phyloP scores from a whole-genome alignment of 2,329 filamentous ascomycete genomes.

The Fusarium foetens region DNA sequence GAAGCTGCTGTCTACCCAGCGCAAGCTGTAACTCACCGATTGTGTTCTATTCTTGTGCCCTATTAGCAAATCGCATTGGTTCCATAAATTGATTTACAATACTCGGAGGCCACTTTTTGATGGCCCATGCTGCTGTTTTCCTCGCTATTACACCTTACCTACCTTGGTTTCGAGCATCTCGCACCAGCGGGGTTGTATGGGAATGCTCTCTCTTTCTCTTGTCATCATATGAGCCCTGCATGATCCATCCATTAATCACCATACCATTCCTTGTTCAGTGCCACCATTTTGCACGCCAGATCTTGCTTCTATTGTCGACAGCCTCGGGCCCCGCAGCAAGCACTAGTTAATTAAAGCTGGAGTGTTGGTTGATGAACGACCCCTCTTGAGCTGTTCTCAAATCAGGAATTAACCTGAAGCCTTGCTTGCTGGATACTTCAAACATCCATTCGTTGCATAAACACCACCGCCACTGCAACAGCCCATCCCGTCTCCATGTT shows the following conservation, averaged over 20 bases:
- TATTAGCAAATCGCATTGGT: constrained; percentile 9
- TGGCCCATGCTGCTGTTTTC: constrained; percentile 12
- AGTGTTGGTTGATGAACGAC: constrained; percentile 15
- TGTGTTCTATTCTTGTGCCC: constrained; percentile 12
- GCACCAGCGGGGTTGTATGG: not conserved
- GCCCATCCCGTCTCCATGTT: constrained; percentile 44
- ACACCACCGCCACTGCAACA: constrained; percentile 24
- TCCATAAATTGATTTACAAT: constrained; percentile 20
- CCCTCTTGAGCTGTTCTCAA: not conserved
- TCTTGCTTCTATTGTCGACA: constrained; percentile 10
- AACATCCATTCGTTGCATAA: constrained; percentile 1
- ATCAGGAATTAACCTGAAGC: constrained; percentile 7
- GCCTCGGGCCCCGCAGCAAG: not conserved
- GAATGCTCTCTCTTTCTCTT: constrained; percentile 8
- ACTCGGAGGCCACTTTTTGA: constrained; percentile 32
- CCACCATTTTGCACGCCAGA: constrained; percentile 17
- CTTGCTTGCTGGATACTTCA: constrained; percentile 7
- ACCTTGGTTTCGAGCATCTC: not conserved
- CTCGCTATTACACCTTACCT: not conserved
- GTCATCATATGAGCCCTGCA: constrained; percentile 34
- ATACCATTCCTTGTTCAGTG: constrained; percentile 29
- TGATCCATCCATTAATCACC: constrained; percentile 34
- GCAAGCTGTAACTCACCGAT: constrained; percentile 8
- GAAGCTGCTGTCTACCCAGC: not conserved
- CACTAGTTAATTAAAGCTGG: constrained; percentile 7